These are phyloP conservation scores for Monosporascus sp. DNA, from an alignment of 2,329 filamentous ascomycete genomes.

Conservation along the genomic window DNA sequence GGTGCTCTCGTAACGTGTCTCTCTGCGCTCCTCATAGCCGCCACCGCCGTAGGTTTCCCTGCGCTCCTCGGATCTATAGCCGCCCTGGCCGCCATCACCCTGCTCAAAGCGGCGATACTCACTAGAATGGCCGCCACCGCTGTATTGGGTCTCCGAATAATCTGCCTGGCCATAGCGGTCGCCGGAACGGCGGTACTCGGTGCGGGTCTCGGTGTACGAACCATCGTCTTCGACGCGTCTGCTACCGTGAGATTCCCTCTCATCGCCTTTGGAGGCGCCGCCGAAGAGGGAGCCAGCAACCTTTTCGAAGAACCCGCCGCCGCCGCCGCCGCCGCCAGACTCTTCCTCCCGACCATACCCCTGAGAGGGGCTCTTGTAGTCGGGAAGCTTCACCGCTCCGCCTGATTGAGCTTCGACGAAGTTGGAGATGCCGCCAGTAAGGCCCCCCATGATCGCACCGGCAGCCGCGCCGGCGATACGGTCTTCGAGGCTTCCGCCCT, in stretches of 20 bases:
- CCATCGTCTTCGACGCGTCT: constrained; percentile 53
- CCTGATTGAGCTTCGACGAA: constrained; percentile 43
- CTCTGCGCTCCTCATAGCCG: constrained; percentile 54
- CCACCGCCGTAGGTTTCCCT: constrained; percentile 51
- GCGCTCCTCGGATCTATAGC: constrained; percentile 53
- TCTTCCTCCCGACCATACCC: constrained; percentile 32
- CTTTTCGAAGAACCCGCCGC: constrained; percentile 67
- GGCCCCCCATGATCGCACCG: constrained; percentile 51
- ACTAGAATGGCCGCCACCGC: constrained; percentile 50
- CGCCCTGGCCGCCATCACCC: constrained; percentile 37
- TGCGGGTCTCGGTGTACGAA: constrained; percentile 55
- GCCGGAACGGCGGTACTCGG: constrained; percentile 55
- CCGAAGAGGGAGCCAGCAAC: constrained; percentile 63
- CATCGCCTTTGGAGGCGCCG: constrained; percentile 49
- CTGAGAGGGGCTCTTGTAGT: background rate
- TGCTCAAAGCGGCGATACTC: constrained; percentile 61
- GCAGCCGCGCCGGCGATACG: constrained; percentile 53
- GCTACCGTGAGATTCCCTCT: constrained; percentile 49
- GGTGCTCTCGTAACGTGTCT: constrained; percentile 42
- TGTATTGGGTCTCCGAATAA: constrained; percentile 52
- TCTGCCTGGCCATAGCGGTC: constrained; percentile 57
- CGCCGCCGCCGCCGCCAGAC: constrained; percentile 56
- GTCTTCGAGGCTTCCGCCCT: constrained; percentile 46
- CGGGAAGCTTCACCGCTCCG: constrained; percentile 19
- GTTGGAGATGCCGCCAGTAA: constrained; percentile 47